These are phyloP conservation scores for Lachnellula subtilissima DNA, from an alignment of 2,329 filamentous ascomycete genomes.

Conservation along the genomic window DNA sequence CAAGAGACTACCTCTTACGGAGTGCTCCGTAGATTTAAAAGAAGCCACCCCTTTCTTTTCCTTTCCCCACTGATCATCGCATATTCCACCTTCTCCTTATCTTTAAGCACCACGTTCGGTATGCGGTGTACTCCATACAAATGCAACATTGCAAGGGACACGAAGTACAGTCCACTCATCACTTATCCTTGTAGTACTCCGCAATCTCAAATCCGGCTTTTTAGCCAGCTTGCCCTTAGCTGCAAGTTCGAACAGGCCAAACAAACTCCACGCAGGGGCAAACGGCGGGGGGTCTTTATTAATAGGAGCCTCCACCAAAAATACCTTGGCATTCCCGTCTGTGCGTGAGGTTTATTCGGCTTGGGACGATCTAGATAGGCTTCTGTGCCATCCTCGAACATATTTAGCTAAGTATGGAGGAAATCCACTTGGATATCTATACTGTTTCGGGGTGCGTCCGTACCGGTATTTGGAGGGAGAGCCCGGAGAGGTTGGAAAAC, in stretches of 20 bases:
- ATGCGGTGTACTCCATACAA: conserved; percentile 35
- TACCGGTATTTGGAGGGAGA: neutral
- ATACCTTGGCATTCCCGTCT: too few species aligned
- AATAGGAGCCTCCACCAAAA: too few species aligned
- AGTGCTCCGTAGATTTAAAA: conserved; percentile 6
- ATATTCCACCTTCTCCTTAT: conserved; percentile 44
- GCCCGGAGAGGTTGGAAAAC: neutral
- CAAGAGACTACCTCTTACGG: conserved; percentile 20
- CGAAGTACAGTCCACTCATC: conserved; percentile 34
- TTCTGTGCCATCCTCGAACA: neutral
- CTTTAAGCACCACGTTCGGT: conserved; percentile 39
- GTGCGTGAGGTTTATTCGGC: too few species aligned
- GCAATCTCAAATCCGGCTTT: conserved; percentile 27
- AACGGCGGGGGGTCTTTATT: too few species aligned
- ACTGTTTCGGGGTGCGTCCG: neutral
- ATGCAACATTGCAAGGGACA: conserved; percentile 37
- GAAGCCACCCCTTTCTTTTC: conserved; percentile 5
- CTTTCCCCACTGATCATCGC: conserved; percentile 18
- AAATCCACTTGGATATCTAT: conserved; percentile 2
- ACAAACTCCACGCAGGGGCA: neutral
- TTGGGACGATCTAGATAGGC: neutral
- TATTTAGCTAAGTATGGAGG: neutral
- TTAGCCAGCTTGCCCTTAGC: neutral
- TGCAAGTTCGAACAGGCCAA: neutral
- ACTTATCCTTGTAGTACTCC: conserved; percentile 40